phyloP scores from a whole-genome alignment of 257 asterid species.

The Verbena officinalis region DNA sequence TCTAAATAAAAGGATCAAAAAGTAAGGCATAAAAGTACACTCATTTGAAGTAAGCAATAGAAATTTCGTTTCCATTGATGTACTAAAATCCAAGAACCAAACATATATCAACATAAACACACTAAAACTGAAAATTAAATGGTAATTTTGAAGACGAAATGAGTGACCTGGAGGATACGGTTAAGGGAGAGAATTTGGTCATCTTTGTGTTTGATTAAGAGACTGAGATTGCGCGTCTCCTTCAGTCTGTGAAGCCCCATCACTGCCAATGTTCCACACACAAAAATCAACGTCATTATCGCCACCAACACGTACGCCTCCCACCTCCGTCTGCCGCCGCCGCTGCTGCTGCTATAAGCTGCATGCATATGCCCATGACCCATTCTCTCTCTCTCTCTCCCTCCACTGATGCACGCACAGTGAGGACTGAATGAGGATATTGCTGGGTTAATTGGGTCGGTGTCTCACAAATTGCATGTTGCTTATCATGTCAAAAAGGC shows the following conservation, averaged over 20 bases:
- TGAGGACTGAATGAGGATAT: no score
- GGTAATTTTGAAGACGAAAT: background rate
- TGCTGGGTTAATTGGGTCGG: no score
- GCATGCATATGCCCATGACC: conserved; percentile 30
- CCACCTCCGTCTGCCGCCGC: conserved; percentile 40
- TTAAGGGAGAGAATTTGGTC: conserved; percentile 53
- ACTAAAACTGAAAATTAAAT: no score
- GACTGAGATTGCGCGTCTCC: conserved; percentile 50
- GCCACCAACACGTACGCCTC: conserved; percentile 36
- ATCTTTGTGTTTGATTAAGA: conserved; percentile 51
- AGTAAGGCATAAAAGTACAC: no score
- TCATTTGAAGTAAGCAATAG: no score
- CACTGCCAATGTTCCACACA: conserved; percentile 54
- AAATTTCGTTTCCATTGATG: no score
- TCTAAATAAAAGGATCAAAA: no score
- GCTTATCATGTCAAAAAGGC: background rate
- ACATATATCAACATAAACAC: no score
- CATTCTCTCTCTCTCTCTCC: conserved; percentile 27
- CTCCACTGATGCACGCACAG: conserved; percentile 11
- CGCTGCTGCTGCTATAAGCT: conserved; percentile 27
- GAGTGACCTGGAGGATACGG: conserved; percentile 59
- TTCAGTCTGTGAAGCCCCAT: conserved; percentile 59
- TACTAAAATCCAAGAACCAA: no score
- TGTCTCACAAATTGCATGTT: background rate
- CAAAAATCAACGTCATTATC: conserved; percentile 49